Evolutionary conservation across 805 yeast species (phyloP).

Genomic region (Jamesozyma piceae): DNA sequence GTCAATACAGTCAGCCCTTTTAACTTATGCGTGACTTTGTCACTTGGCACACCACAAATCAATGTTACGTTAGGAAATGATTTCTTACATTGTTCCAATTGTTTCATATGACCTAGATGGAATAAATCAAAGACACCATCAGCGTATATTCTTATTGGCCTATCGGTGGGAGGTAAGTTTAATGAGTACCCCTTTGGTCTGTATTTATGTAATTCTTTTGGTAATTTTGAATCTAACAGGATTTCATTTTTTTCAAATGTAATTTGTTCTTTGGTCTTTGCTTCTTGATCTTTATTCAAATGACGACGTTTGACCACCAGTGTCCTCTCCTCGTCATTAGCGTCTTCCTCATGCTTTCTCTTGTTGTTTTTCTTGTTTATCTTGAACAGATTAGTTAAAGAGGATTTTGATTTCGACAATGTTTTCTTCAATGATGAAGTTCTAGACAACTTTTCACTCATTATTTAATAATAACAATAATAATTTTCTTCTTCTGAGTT

Average conservation of each 20-base stretch:
- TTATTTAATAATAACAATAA: too few species aligned
- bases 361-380: conserved; percentile 18
- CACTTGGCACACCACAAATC: conserved; percentile 89
- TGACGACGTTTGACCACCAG: conserved; percentile 13
- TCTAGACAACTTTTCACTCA: conserved; percentile 9
- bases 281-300: conserved; percentile 15
- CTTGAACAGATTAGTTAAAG: conserved; percentile 29
- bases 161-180: conserved; percentile 73
- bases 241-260: conserved; percentile 40
- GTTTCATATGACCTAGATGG: conserved; percentile 97
- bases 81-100: conserved; percentile 92
- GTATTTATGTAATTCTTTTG: conserved; percentile 61
- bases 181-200: conserved; percentile 73
- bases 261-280: background rate
- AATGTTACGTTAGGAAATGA: conserved; percentile 75
- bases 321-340: conserved; percentile 7
- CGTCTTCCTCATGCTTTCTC: conserved; percentile 20
- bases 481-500: too few species aligned
- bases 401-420: conserved; percentile 23
- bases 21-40: conserved; percentile 78
- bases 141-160: conserved; percentile 91
- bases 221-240: conserved; percentile 53
- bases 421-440: conserved; percentile 22
- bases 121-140: conserved; percentile 97
- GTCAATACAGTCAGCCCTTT: conserved; percentile 89